Percentiles rank a stretch among this genome's conserved stretches.
These are phyloP conservation scores for Gossypium turneri DNA, from an alignment of 345 rosid genomes.

Conservation along the genomic window DNA sequence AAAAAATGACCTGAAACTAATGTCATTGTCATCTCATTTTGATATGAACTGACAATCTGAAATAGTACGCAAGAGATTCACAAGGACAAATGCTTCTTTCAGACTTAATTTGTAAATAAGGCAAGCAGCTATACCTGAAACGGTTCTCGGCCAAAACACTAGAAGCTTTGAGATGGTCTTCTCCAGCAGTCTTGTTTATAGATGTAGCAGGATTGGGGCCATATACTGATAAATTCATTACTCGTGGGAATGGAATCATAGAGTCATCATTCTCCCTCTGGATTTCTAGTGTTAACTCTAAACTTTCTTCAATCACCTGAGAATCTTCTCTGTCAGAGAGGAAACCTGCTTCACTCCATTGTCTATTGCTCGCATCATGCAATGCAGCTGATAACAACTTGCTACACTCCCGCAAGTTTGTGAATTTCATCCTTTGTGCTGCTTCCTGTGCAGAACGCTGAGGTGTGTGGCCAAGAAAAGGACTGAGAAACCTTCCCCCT, in stretches of 20 bases:
- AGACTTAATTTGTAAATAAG: background rate
- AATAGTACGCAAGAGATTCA: slow-evolving; percentile 1
- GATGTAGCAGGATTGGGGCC: slow-evolving; percentile 33
- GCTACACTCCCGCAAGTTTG: slow-evolving; percentile 44
- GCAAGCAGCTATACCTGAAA: slow-evolving; percentile 51
- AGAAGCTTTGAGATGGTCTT: slow-evolving; percentile 45
- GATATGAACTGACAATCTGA: background rate
- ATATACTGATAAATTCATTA: slow-evolving; percentile 52
- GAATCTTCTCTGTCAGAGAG: slow-evolving; percentile 40
- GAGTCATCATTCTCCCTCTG: slow-evolving; percentile 41
- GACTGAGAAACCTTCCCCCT: slow-evolving; percentile 45
- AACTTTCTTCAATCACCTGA: slow-evolving; percentile 32
- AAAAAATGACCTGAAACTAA: slow-evolving; percentile 1
- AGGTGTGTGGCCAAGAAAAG: slow-evolving; percentile 32
- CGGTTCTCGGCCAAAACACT: slow-evolving; percentile 59
- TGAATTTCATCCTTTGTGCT: slow-evolving; percentile 45
- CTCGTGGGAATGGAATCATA: slow-evolving; percentile 45
- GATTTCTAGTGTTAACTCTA: slow-evolving; percentile 75
- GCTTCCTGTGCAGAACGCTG: slow-evolving; percentile 38
- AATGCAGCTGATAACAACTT: slow-evolving; percentile 69
- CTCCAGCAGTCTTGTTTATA: slow-evolving; percentile 30
- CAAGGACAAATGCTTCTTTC: slow-evolving; percentile 1
- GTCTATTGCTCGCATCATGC: slow-evolving; percentile 44
- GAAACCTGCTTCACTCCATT: slow-evolving; percentile 32
- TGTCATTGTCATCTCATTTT: background rate